Percentiles rank a stretch among this genome's conserved stretches.
Evolutionary conservation across 1,284 basidiomycete species (phyloP).

Genomic region (Ceratobasidium papillatum): DNA sequence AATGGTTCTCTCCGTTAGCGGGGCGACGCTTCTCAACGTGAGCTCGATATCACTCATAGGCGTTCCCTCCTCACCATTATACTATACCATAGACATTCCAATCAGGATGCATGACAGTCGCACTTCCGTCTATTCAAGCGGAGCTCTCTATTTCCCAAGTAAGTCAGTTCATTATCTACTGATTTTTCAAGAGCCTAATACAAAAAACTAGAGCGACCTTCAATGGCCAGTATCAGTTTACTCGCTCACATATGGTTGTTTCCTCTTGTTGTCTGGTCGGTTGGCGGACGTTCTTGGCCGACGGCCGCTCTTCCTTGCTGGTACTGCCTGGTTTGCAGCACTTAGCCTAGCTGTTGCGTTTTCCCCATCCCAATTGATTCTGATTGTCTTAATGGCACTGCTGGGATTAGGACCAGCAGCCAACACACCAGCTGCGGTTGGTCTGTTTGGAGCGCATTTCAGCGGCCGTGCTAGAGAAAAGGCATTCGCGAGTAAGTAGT

Average conservation of each 20-base stretch:
- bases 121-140: constrained; percentile 42
- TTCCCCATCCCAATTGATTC: constrained; percentile 22
- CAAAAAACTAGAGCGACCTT: constrained; percentile 15
- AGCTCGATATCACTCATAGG: background rate
- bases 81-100: constrained; percentile 34
- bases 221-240: constrained; percentile 38
- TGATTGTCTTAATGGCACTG: constrained; percentile 40
- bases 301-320: constrained; percentile 40
- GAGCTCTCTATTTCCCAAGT: constrained; percentile 41
- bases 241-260: constrained; percentile 42
- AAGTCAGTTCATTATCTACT: background rate
- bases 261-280: constrained; percentile 42
- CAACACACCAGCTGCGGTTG: constrained; percentile 40
- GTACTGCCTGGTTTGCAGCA: constrained; percentile 39
- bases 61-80: background rate
- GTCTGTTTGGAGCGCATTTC: constrained; percentile 42
- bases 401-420: constrained; percentile 42
- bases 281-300: constrained; percentile 42
- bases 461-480: constrained; percentile 34
- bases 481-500: constrained; percentile 39
- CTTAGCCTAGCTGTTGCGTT: constrained; percentile 40
- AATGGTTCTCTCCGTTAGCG: constrained; percentile 26
- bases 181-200: background rate
- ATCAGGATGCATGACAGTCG: constrained; percentile 42
- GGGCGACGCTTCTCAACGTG: constrained; percentile 36